Conservation (phyloP, 2,329 filamentous ascomycete genomes). For the Kalaharituber pfeilii region DNA sequence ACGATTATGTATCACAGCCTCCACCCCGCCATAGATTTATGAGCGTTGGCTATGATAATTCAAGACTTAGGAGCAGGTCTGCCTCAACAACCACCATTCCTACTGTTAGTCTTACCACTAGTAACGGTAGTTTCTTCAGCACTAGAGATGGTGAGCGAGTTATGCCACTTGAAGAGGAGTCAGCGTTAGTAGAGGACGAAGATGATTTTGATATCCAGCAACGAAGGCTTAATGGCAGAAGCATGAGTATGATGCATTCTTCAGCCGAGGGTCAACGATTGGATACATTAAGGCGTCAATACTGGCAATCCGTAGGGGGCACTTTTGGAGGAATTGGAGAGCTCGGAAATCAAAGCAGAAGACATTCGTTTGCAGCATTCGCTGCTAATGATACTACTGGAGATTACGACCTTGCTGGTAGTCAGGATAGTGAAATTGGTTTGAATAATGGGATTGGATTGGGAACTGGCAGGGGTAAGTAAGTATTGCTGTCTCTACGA, state of each 20-base stretch:
- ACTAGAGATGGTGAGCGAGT: constrained; percentile 11
- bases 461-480: neutral
- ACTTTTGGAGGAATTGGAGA: constrained; percentile 37
- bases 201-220: constrained; percentile 20
- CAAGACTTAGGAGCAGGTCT: constrained; percentile 22
- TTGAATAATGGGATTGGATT: neutral
- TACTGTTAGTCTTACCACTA: constrained; percentile 3
- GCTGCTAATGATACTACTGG: constrained; percentile 16
- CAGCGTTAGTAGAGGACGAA: constrained; percentile 22
- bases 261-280: constrained; percentile 44
- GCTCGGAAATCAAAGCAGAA: constrained; percentile 54
- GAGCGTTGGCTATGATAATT: constrained; percentile 22
- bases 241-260: constrained; percentile 25
- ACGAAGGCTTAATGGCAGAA: constrained; percentile 26
- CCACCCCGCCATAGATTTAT: constrained; percentile 7
- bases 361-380: constrained; percentile 50
- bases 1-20: constrained; percentile 7
- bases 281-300: constrained; percentile 48
- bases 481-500: neutral
- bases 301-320: constrained; percentile 52
- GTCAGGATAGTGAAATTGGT: neutral
- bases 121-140: constrained; percentile 7
- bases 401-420: constrained; percentile 33
- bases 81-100: constrained; percentile 22
- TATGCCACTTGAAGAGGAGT: constrained; percentile 19